Percentiles rank a stretch among this genome's conserved stretches.
Evolutionary conservation across 2,329 filamentous ascomycete species (phyloP).

Genomic region (Aspergillaceae sp.): DNA sequence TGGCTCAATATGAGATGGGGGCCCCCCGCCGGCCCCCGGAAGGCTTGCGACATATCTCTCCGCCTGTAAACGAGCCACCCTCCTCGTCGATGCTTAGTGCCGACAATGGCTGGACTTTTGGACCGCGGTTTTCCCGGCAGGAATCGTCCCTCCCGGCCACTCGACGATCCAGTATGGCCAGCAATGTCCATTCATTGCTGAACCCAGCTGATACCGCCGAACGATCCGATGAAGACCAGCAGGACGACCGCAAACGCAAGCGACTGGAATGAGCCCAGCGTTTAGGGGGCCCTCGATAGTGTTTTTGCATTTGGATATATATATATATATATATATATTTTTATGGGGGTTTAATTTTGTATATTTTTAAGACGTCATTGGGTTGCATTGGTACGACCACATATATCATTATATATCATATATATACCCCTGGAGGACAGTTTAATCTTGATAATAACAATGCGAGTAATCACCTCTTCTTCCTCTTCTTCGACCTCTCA

Average conservation of each 20-base stretch:
- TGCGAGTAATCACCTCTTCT: conserved; percentile 26
- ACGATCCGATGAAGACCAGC: conserved; percentile 55
- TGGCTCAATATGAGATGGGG: conserved; percentile 58
- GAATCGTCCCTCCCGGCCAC: conserved; percentile 49
- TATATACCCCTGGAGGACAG: no score
- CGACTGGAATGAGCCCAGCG: conserved; percentile 36
- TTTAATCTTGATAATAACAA: not conserved
- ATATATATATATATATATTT: no score
- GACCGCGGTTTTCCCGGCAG: conserved; percentile 32
- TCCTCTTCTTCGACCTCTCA: conserved; percentile 43
- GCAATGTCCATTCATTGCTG: conserved; percentile 57
- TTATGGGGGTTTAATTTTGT: no score
- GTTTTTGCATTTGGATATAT: no score
- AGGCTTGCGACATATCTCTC: conserved; percentile 46
- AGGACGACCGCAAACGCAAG: conserved; percentile 56
- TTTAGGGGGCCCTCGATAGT: no score
- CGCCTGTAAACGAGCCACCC: conserved; percentile 43
- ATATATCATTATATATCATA: no score
- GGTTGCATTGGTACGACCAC: no score
- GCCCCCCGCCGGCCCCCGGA: conserved; percentile 41
- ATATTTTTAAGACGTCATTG: no score
- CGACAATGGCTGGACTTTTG: conserved; percentile 50
- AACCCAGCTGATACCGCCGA: conserved; percentile 62
- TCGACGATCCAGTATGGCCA: conserved; percentile 61
- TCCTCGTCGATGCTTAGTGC: conserved; percentile 40